phyloP scores from a whole-genome alignment of 73 alveolate species.

The Effrenium voratum region DNA sequence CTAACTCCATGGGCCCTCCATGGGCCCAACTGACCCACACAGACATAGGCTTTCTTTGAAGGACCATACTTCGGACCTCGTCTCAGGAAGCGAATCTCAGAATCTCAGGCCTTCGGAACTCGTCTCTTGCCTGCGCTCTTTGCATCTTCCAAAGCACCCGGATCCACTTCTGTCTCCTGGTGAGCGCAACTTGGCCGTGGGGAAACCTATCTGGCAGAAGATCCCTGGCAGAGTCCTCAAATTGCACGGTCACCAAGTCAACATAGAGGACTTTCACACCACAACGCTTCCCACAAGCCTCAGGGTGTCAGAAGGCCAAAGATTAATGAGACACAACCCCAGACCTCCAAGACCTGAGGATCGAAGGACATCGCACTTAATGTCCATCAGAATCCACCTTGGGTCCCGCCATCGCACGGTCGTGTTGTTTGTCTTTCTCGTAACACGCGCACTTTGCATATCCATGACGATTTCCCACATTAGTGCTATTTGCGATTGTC shows the following conservation, averaged over 20 bases:
- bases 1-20: not conserved
- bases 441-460: too few species aligned
- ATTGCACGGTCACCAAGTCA: constrained; percentile 62
- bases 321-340: too few species aligned
- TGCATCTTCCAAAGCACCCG: constrained; percentile 51
- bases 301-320: too few species aligned
- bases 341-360: too few species aligned
- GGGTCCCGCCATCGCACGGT: too few species aligned
- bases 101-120: not conserved
- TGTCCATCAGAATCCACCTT: too few species aligned
- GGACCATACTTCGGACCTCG: constrained; percentile 62
- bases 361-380: too few species aligned
- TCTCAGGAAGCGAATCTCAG: not conserved
- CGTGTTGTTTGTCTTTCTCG: too few species aligned
- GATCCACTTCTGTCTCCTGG: not conserved
- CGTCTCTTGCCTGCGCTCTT: not conserved
- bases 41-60: constrained; percentile 47
- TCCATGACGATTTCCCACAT: too few species aligned
- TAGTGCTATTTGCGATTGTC: too few species aligned
- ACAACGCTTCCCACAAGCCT: constrained; percentile 58
- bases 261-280: constrained; percentile 59
- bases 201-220: not conserved
- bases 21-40: constrained; percentile 30
- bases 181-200: not conserved
- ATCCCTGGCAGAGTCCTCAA: not conserved